Conservation (phyloP, 495 filamentous ascomycete species). For the Stereocaulon alpinum region DNA sequence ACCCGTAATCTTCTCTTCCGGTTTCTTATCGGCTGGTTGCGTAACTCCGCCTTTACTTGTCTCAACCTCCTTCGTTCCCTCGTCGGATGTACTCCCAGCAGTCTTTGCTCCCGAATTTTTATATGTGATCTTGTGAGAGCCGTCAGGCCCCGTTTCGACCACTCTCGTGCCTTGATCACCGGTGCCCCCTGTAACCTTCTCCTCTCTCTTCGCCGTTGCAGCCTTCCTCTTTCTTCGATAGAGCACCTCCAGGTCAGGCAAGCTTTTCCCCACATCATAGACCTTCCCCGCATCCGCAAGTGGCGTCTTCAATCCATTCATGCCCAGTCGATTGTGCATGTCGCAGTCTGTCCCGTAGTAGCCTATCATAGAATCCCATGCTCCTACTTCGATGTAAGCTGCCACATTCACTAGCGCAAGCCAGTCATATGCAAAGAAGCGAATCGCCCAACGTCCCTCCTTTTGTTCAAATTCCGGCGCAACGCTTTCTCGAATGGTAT, state of each 20-base stretch:
- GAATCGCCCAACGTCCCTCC: constrained; percentile 35
- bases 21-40: background rate
- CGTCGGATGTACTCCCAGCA: background rate
- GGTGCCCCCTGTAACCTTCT: background rate
- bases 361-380: constrained; percentile 49
- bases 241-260: constrained; percentile 19
- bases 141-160: background rate
- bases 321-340: constrained; percentile 41
- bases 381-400: constrained; percentile 41
- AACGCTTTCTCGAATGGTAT: constrained; percentile 28
- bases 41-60: too few relatives aligned
- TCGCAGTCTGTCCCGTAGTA: constrained; percentile 55
- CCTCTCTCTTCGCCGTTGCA: background rate
- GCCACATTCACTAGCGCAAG: constrained; percentile 48
- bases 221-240: constrained; percentile 17
- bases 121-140: background rate
- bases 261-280: constrained; percentile 15
- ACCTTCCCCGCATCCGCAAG: constrained; percentile 17
- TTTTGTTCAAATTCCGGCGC: constrained; percentile 12
- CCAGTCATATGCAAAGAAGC: constrained; percentile 51
- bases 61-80: background rate
- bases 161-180: background rate
- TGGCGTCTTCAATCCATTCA: constrained; percentile 31
- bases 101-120: background rate
- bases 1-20: background rate